Evolutionary conservation across 2,329 filamentous ascomycete species (phyloP), one percentile per base, ranked within the genome.

Genomic region (Colletotrichum incanum): DNA sequence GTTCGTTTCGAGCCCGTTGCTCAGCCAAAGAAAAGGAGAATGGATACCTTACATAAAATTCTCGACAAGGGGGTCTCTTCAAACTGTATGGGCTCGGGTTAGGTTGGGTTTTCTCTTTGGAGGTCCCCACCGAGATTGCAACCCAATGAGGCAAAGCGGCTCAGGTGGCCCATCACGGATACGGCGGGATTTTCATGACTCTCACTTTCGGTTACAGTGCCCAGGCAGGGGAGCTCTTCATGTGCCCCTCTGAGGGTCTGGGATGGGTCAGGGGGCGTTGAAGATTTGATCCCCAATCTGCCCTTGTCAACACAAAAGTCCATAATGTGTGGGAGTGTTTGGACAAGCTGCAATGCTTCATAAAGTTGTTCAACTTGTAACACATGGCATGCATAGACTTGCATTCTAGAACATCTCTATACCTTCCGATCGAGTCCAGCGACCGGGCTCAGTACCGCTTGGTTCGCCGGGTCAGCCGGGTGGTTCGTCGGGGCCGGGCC

Each of bases 81-180:
- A 31, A 20, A 45, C 31, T 37, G 7, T 41, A 9, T 31, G 49
- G 26, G 37, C 39, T 28, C 37, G 37, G 50, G 14, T 41, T 11
- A 2, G 14, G 5, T 54, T 68, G 41, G 43, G 43, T 54, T 39
- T 56, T 65, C 58, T 63, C 47, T 39, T 31, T 18, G 6, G 12
- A 14, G n/a, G 23, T 59, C 69, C 69, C 69, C 69, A 69, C 69
- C 52, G 65, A 69, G 23, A 69, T 72, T 69, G 59, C 59, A 64
- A 47, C 59, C 69, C 16, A 72, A 72, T 34, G 11, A 18, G 59
- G 65, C 23, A 69, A 64, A 54, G 65, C 59, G 43, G 50, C 45
- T 69, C 69, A 69, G 69, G 69, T 72, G 69, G 61, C 43, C 65
- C 62, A 18, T 41, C 45, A 43, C 59, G 69, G 69, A 72, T 41